These are phyloP conservation scores for Chaetomium globosum DNA, from an alignment of 2,329 filamentous ascomycete species.

Conservation along the genomic window DNA sequence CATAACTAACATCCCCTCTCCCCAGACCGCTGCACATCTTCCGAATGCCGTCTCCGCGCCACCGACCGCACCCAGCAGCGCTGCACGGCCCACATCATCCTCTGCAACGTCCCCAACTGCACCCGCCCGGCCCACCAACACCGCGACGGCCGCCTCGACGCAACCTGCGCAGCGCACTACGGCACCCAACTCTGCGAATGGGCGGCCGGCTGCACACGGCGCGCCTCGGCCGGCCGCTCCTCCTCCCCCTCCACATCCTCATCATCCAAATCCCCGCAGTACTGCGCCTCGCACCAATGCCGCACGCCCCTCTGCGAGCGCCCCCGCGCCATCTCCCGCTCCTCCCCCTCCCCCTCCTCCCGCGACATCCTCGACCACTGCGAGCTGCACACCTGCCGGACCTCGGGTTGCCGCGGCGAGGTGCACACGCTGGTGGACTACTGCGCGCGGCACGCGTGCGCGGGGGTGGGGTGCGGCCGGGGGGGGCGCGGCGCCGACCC, in stretches of 20 bases:
- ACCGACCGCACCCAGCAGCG: constrained; percentile 26
- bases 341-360: too few relatives aligned
- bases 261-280: neutral
- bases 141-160: constrained; percentile 26
- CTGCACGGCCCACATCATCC: constrained; percentile 27
- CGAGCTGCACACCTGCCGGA: constrained; percentile 17
- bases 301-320: neutral
- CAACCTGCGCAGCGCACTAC: constrained; percentile 31
- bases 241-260: constrained; percentile 4
- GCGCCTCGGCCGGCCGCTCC: constrained; percentile 7
- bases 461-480: constrained; percentile 12
- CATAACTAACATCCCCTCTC: too few relatives aligned
- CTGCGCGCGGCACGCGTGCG: constrained; percentile 26
- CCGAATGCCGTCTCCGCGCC: constrained; percentile 24
- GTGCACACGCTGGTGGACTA: constrained; percentile 14
- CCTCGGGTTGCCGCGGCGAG: constrained; percentile 11
- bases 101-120: constrained; percentile 27
- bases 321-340: neutral
- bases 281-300: constrained; percentile 31
- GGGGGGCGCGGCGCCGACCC: constrained; percentile 15
- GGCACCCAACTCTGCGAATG: constrained; percentile 26
- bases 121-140: constrained; percentile 23
- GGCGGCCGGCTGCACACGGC: constrained; percentile 22
- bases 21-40: constrained; percentile 29
- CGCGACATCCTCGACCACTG: neutral